Conservation (phyloP, 2,329 filamentous ascomycete genomes). For the Rutstroemia sp. region DNA sequence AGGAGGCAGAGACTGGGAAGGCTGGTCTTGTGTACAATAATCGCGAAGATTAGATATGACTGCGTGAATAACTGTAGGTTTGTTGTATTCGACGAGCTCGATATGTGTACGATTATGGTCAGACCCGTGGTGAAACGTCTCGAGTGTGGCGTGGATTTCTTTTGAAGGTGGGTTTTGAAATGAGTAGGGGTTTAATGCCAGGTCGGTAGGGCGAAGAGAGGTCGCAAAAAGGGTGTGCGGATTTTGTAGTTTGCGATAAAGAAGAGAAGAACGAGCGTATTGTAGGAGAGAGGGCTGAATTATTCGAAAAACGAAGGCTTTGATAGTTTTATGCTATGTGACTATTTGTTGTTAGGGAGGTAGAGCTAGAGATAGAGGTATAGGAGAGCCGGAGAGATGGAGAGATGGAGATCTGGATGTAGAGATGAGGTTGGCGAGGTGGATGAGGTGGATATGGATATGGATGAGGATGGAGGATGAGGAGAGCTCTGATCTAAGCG, state of each 20-base stretch:
- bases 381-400: background rate
- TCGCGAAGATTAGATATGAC: too few species aligned
- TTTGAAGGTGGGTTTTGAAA: conserved; percentile 3
- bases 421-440: background rate
- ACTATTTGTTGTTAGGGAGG: background rate
- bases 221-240: background rate
- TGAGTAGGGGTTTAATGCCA: conserved; percentile 1
- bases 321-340: background rate
- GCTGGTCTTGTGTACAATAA: background rate
- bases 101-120: background rate
- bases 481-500: too few species aligned
- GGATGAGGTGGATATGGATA: background rate
- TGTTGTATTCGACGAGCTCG: conserved; percentile 1
- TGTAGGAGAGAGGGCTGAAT: background rate
- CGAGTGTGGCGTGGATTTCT: conserved; percentile 7
- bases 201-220: background rate
- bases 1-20: background rate
- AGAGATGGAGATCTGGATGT: too few species aligned
- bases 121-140: conserved; percentile 7
- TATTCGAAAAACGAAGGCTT: background rate
- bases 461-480: background rate
- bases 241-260: background rate
- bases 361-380: background rate
- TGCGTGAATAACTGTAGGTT: background rate
- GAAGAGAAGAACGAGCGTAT: background rate